Evolutionary conservation across 1,284 basidiomycete species (phyloP).

Genomic region (Ceratobasidium sp.): DNA sequence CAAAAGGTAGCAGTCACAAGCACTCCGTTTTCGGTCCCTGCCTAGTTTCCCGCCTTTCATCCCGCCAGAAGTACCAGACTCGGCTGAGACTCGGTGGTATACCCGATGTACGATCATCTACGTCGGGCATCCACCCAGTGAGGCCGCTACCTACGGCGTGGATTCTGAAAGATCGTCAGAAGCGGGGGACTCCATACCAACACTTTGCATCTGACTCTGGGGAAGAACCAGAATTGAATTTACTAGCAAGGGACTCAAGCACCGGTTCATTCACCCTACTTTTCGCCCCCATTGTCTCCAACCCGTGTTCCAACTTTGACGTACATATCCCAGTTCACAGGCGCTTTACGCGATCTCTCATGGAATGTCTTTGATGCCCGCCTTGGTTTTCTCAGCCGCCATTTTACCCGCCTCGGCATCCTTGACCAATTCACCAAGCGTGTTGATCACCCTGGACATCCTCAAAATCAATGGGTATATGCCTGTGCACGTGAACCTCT

Average conservation of each 20-base stretch:
- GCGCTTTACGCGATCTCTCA: neutral
- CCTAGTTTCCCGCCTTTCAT: neutral
- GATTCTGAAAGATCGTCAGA: neutral
- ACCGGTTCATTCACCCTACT: neutral
- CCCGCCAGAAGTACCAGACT: neutral
- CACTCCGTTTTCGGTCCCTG: neutral
- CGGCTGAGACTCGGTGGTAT: neutral
- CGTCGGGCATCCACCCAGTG: neutral
- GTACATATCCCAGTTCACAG: neutral
- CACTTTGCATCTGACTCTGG: neutral
- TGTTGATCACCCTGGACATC: neutral
- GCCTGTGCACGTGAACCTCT: neutral
- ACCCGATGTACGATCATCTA: neutral
- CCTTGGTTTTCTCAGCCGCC: conserved; percentile 22
- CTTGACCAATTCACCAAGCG: neutral
- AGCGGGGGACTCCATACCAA: neutral
- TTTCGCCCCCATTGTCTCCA: neutral
- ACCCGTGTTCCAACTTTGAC: neutral
- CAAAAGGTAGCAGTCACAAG: neutral
- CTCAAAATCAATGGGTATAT: neutral
- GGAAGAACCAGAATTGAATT: neutral
- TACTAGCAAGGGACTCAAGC: neutral
- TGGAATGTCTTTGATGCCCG: neutral
- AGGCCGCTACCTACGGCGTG: neutral
- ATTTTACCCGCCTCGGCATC: conserved; percentile 31